phyloP scores from a whole-genome alignment of 805 yeast species.

The Yarrowia bubula region DNA sequence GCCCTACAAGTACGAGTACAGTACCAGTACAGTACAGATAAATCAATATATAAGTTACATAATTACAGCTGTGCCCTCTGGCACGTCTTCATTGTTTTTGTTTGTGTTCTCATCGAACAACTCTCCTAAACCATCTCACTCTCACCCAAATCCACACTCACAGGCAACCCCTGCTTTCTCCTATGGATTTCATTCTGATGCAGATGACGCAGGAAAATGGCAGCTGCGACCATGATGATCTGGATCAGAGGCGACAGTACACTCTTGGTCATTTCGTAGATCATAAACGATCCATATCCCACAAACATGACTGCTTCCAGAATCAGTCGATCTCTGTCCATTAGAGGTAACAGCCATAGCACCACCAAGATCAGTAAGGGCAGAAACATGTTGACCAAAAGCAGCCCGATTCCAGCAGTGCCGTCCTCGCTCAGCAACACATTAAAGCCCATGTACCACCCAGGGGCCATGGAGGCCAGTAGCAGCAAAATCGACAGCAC shows the following conservation, averaged over 20 bases:
- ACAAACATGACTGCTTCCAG: background rate
- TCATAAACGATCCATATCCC: constrained; percentile 3
- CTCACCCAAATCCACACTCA: background rate
- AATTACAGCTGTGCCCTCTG: no score
- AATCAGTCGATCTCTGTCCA: background rate
- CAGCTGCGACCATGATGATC: background rate
- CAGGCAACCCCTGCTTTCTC: background rate
- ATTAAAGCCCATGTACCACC: background rate
- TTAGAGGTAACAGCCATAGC: background rate
- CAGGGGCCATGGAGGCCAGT: background rate
- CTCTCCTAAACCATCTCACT: background rate
- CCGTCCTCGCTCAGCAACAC: background rate
- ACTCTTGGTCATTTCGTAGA: constrained; percentile 15
- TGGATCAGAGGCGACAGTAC: background rate
- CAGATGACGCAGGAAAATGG: background rate
- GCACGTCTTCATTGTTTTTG: no score
- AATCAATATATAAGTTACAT: no score
- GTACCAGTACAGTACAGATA: no score
- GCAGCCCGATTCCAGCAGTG: background rate
- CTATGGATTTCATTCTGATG: background rate
- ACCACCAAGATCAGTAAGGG: background rate
- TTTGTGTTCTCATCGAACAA: no score
- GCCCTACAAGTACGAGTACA: no score
- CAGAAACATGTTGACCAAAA: background rate
- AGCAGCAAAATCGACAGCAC: constrained; percentile 3